phyloP scores from a whole-genome alignment of 2,329 filamentous ascomycete species.

The Phaeosphaeriaceae sp. region DNA sequence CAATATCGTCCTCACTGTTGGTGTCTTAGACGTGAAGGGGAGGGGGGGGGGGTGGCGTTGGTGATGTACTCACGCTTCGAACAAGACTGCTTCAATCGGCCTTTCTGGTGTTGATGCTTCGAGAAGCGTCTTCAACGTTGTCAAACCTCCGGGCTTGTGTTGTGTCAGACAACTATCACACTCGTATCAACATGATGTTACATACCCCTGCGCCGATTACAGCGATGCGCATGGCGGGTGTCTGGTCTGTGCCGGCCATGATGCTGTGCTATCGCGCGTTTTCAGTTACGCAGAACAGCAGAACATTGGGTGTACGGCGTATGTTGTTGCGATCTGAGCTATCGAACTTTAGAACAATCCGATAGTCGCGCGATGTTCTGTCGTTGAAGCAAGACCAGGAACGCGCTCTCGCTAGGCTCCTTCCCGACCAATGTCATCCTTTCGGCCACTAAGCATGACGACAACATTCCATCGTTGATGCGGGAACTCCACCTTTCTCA shows the following conservation, averaged over 20 bases:
- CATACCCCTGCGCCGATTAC: conserved; percentile 39
- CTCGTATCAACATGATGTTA: conserved; percentile 3
- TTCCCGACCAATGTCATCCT: background rate
- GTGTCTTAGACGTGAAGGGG: background rate
- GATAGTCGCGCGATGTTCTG: background rate
- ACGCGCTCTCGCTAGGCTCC: background rate
- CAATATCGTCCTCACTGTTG: conserved; percentile 49
- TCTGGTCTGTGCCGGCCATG: conserved; percentile 19
- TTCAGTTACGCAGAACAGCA: too few relatives aligned
- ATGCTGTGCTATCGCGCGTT: background rate
- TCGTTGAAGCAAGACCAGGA: background rate
- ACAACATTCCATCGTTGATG: background rate
- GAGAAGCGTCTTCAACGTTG: conserved; percentile 38
- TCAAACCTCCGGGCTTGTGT: conserved; percentile 33
- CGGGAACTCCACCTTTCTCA: background rate
- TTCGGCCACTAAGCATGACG: background rate
- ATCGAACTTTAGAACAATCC: background rate
- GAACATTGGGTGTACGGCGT: too few relatives aligned
- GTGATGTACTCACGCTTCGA: conserved; percentile 46
- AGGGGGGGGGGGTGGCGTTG: background rate
- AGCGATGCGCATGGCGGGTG: conserved; percentile 33
- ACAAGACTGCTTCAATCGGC: conserved; percentile 54
- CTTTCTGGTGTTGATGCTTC: conserved; percentile 38
- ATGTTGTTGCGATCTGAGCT: background rate
- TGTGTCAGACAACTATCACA: background rate